Conservation (phyloP, 2,329 filamentous ascomycete genomes). For the Neofusicoccum sp. region DNA sequence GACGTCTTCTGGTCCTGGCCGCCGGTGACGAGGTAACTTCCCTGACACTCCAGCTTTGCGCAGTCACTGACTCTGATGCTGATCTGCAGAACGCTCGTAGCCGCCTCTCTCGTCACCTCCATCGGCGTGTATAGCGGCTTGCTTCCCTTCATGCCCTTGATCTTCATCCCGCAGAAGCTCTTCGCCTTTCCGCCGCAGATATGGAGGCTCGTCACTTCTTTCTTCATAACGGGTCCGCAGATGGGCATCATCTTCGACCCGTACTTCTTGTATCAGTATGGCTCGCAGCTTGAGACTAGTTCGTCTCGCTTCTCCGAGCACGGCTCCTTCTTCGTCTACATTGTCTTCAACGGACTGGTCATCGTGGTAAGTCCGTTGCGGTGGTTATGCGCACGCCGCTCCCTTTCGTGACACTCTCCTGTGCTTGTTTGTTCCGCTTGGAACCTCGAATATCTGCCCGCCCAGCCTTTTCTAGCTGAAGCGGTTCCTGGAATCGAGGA, state of each 20-base stretch:
- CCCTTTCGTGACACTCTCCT: slow-evolving; percentile 21
- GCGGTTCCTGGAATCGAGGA: slow-evolving; percentile 56
- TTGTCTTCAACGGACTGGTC: slow-evolving; percentile 67
- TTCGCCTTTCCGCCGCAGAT: slow-evolving; percentile 59
- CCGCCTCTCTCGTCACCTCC: slow-evolving; percentile 62
- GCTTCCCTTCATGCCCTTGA: slow-evolving; percentile 50
- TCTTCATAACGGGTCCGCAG: slow-evolving; percentile 56
- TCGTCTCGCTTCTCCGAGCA: slow-evolving; percentile 70
- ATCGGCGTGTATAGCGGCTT: slow-evolving; percentile 59
- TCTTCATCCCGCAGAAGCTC: slow-evolving; percentile 55
- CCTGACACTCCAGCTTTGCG: not conserved
- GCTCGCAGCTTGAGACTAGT: slow-evolving; percentile 68
- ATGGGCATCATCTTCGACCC: slow-evolving; percentile 68
- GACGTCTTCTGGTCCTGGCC: slow-evolving; percentile 65
- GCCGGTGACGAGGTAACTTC: slow-evolving; percentile 62
- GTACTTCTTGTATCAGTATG: slow-evolving; percentile 76
- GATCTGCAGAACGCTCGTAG: slow-evolving; percentile 62
- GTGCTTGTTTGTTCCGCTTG: slow-evolving; percentile 5
- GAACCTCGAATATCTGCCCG: slow-evolving; percentile 63
- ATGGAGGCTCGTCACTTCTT: slow-evolving; percentile 59
- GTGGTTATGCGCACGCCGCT: not conserved
- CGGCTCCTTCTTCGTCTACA: slow-evolving; percentile 78
- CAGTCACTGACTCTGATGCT: slow-evolving; percentile 4
- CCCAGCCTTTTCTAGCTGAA: slow-evolving; percentile 50
- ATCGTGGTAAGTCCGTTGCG: slow-evolving; percentile 69